Evolutionary conservation across 495 filamentous ascomycete species (phyloP).

Genomic region (Ascobolus immersus): DNA sequence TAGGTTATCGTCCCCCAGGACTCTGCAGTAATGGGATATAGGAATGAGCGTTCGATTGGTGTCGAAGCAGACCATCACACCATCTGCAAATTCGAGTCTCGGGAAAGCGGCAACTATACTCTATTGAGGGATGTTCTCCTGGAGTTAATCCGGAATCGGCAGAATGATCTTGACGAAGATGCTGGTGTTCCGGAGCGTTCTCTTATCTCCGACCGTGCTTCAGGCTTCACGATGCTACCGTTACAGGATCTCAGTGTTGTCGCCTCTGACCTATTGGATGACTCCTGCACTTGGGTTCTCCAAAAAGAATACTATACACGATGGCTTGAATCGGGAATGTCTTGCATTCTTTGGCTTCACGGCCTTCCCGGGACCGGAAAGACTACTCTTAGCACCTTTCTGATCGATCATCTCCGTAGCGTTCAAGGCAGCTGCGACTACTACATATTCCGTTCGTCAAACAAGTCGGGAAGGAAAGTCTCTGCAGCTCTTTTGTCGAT

Average conservation of each 20-base stretch:
- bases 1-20: slow-evolving; percentile 19
- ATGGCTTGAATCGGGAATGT: slow-evolving; percentile 9
- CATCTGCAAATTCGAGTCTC: slow-evolving; percentile 22
- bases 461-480: slow-evolving; percentile 10
- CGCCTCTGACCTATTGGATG: slow-evolving; percentile 12
- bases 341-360: slow-evolving; percentile 14
- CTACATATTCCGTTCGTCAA: slow-evolving; percentile 16
- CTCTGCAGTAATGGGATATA: slow-evolving; percentile 21
- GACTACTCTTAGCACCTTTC: slow-evolving; percentile 17
- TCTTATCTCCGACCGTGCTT: neutral
- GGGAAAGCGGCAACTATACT: slow-evolving; percentile 19
- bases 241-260: slow-evolving; percentile 11
- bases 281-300: slow-evolving; percentile 19
- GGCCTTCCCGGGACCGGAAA: slow-evolving; percentile 17
- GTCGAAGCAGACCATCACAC: slow-evolving; percentile 22
- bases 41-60: slow-evolving; percentile 15
- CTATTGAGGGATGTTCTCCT: slow-evolving; percentile 16
- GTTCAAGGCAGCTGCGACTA: slow-evolving; percentile 14
- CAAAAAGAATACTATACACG: slow-evolving; percentile 8
- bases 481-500: slow-evolving; percentile 13
- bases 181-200: neutral
- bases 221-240: neutral
- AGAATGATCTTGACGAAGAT: too few species aligned
- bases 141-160: slow-evolving; percentile 7
- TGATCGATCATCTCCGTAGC: slow-evolving; percentile 14